Evolutionary conservation across 2,329 filamentous ascomycete genomes (phyloP), one percentile per base, ranked within the genome.

Genomic region (Hypomyces perniciosus): DNA sequence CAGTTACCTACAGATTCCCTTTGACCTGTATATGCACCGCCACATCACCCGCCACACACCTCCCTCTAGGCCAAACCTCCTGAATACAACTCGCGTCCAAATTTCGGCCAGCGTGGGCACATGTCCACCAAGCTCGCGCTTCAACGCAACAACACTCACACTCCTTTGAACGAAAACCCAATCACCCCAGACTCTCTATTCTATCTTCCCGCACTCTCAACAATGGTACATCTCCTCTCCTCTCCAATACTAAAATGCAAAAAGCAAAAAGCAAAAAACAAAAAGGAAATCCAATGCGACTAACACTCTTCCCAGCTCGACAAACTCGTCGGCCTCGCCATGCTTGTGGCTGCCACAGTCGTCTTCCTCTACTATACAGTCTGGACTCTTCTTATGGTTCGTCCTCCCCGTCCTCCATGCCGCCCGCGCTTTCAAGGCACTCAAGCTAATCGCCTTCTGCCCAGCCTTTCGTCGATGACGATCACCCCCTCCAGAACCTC

Each of bases 321-420:
- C 81, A 91, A 89, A 83, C 80, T 83, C 67, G 76, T 81, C 65
- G 80, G 80, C 67, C 74, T 82, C 76, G 78, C 80, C 79, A 83
- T 83, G 80, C 77, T 83, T 69, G 79, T 81, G 79, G 80, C 78
- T 68, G 78, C 80, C 63, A 76, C 79, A 57, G 76, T 80, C 69
- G 76, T 83, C 64, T 83, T 83, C 64, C 73, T 80, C 63, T 99
- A 99, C 81, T 99, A 99, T 77, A 93, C 90, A 57, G 82, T 96
- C 71, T 99, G 93, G 93, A 96, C 93, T 29, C 80, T 99, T 58
- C 80, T 97, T 59, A 97, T 99, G 88, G 93, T 96, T 81, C 53
- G 73, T 63, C 26, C 10, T 5, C 27, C 10, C 47, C 38, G 46
- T 49, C 51, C 46, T 48, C 20, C 10, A 40, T 40, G 38, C 53